These are phyloP conservation scores for Aureobasidium namibiae DNA, from an alignment of 2,329 filamentous ascomycete genomes.

Conservation along the genomic window DNA sequence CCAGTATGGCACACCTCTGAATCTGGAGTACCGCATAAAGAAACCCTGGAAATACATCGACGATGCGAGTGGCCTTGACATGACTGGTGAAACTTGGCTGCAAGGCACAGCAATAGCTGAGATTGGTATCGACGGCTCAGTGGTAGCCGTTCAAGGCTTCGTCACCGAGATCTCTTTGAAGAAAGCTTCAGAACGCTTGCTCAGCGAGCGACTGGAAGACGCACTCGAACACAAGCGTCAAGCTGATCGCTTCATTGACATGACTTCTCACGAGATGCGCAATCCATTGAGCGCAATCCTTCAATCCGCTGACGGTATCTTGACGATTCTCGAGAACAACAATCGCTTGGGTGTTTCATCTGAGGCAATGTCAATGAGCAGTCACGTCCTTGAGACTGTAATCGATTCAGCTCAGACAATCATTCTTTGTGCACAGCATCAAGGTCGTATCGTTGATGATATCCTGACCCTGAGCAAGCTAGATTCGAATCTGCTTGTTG, in stretches of 20 bases:
- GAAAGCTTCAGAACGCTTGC: conserved; percentile 25
- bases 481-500: conserved; percentile 26
- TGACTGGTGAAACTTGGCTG: conserved; percentile 25
- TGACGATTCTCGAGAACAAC: conserved; percentile 23
- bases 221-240: conserved; percentile 30
- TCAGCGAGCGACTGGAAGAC: conserved; percentile 26
- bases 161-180: conserved; percentile 27
- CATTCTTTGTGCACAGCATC: conserved; percentile 21
- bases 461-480: conserved; percentile 26
- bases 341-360: neutral
- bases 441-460: conserved; percentile 38
- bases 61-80: conserved; percentile 20
- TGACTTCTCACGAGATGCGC: conserved; percentile 31
- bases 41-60: conserved; percentile 28
- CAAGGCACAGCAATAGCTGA: conserved; percentile 27
- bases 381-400: conserved; percentile 4
- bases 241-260: conserved; percentile 31
- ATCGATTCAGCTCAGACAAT: conserved; percentile 19
- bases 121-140: conserved; percentile 22
- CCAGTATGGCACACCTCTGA: conserved; percentile 24
- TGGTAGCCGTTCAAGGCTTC: conserved; percentile 25
- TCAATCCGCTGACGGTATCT: conserved; percentile 37
- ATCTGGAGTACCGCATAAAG: conserved; percentile 31
- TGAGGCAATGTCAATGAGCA: neutral
- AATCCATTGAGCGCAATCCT: conserved; percentile 38